These are phyloP conservation scores for Xylaria bambusicola DNA, from an alignment of 495 filamentous ascomycete genomes.

Conservation along the genomic window DNA sequence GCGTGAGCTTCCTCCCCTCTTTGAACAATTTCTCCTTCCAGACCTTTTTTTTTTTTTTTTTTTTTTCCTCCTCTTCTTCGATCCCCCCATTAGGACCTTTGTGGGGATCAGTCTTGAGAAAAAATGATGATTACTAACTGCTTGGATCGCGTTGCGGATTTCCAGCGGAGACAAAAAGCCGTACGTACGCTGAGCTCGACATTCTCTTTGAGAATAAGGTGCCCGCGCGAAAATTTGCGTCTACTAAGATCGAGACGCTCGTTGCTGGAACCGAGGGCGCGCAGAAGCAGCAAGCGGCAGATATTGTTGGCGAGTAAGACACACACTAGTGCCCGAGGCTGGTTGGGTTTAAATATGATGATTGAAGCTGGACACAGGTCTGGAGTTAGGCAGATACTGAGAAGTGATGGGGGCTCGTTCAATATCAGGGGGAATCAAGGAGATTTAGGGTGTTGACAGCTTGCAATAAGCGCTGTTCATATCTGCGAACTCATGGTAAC, in stretches of 20 bases:
- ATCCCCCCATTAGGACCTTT: not conserved
- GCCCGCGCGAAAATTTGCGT: slow-evolving; percentile 48
- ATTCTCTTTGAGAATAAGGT: slow-evolving; percentile 57
- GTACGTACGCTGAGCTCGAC: slow-evolving; percentile 59
- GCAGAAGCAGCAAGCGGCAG: slow-evolving; percentile 31
- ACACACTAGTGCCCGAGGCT: too few species aligned
- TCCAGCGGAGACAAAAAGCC: slow-evolving; percentile 47
- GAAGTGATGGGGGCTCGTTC: not conserved
- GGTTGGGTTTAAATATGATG: too few species aligned
- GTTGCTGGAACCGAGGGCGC: slow-evolving; percentile 30
- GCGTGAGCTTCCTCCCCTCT: slow-evolving; percentile 31
- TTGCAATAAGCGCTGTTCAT: not conserved
- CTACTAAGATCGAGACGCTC: slow-evolving; percentile 34
- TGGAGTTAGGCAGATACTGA: not conserved
- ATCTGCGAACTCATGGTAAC: too few species aligned
- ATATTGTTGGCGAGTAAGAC: slow-evolving; percentile 10
- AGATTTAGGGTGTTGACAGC: too few species aligned
- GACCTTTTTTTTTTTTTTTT: not conserved
- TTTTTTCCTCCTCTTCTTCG: not conserved
- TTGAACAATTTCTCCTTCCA: slow-evolving; percentile 9
- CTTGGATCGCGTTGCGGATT: not conserved
- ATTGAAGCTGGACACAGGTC: too few species aligned
- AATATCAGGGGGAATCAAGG: too few species aligned
- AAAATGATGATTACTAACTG: not conserved
- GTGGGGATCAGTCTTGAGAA: not conserved